phyloP scores from a whole-genome alignment of 2,329 filamentous ascomycete genomes.

The Didymella keratinophila region DNA sequence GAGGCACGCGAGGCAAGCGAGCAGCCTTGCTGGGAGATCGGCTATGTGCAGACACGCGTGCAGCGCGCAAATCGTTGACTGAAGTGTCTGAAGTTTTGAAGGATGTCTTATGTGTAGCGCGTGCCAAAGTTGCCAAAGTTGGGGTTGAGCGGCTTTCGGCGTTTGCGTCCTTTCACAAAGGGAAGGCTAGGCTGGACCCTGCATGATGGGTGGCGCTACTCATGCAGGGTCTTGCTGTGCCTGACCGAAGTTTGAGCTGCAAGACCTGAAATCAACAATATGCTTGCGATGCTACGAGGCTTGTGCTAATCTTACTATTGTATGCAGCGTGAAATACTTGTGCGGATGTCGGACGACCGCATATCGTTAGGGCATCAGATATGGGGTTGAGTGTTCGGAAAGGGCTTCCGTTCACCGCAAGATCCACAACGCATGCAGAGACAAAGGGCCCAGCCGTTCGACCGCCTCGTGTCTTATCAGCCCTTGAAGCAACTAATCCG shows the following conservation, averaged over 20 bases:
- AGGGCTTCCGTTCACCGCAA: conserved; percentile 6
- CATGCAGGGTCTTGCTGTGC: conserved; percentile 14
- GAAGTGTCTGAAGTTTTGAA: background rate
- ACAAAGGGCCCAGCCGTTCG: conserved; percentile 21
- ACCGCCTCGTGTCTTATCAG: conserved; percentile 36
- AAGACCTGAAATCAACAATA: background rate
- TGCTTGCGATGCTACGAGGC: background rate
- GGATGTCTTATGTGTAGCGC: conserved; percentile 9
- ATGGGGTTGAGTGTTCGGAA: conserved; percentile 1
- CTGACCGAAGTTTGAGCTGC: background rate
- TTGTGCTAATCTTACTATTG: too few relatives aligned
- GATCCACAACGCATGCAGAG: conserved; percentile 5
- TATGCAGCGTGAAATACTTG: background rate
- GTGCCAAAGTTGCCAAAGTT: conserved; percentile 7
- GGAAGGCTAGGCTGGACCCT: conserved; percentile 9
- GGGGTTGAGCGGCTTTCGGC: background rate
- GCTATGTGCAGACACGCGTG: background rate
- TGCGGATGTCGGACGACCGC: background rate
- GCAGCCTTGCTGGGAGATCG: background rate
- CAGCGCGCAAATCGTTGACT: background rate
- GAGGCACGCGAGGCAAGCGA: background rate
- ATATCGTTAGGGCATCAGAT: background rate
- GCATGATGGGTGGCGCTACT: conserved; percentile 2
- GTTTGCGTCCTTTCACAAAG: conserved; percentile 1
- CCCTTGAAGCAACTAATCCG: conserved; percentile 37